Evolutionary conservation across 2,329 filamentous ascomycete species (phyloP).

Genomic region (Nemania sp.): DNA sequence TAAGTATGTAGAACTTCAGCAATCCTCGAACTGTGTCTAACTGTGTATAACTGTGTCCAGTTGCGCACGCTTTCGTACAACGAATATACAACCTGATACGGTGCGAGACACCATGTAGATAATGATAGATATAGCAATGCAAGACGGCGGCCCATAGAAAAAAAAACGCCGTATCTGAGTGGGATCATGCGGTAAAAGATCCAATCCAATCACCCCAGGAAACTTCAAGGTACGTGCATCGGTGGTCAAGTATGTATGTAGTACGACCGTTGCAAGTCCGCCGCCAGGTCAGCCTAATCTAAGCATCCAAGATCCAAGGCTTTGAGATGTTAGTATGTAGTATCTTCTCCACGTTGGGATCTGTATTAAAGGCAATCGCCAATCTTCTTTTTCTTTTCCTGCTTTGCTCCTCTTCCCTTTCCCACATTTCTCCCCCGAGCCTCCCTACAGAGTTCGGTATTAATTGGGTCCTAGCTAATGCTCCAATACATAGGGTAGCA

Average conservation of each 20-base stretch:
- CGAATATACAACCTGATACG: slow-evolving; percentile 11
- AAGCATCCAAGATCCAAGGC: not conserved
- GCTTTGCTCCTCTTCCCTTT: not conserved
- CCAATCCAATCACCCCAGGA: slow-evolving; percentile 12
- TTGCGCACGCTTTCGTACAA: slow-evolving; percentile 7
- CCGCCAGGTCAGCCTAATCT: not conserved
- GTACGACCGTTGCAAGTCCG: not conserved
- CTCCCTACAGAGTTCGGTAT: slow-evolving; percentile 3
- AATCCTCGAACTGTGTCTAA: slow-evolving; percentile 21
- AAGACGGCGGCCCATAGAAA: not conserved
- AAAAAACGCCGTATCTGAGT: not conserved
- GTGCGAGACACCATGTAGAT: slow-evolving; percentile 6
- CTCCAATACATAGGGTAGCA: slow-evolving; percentile 2
- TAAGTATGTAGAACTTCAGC: not conserved
- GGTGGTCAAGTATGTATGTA: not conserved
- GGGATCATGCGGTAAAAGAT: slow-evolving; percentile 13
- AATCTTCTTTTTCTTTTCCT: not conserved
- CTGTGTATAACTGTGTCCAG: slow-evolving; percentile 26
- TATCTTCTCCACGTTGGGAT: slow-evolving; percentile 1
- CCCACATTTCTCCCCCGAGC: not conserved
- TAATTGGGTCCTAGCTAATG: not conserved
- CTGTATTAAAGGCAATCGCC: slow-evolving; percentile 23
- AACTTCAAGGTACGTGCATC: not conserved
- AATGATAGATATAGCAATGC: slow-evolving; percentile 5
- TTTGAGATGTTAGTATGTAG: not conserved